Conservation (phyloP, 2,329 filamentous ascomycete species). For the Orbilia blumenaviensis region DNA sequence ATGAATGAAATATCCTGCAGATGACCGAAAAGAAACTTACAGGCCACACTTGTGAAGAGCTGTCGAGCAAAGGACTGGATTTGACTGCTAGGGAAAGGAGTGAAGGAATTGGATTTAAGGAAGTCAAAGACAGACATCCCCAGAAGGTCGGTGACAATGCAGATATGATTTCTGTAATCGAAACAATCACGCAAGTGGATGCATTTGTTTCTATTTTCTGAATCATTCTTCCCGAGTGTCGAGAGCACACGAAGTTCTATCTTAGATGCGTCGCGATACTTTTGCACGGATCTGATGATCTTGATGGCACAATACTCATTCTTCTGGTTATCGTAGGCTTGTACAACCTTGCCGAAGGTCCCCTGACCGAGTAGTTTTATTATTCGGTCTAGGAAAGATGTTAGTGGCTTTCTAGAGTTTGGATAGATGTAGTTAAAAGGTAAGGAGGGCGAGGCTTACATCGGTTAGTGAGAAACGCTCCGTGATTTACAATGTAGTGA, state of each 20-base stretch:
- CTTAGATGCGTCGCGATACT: slow-evolving; percentile 93
- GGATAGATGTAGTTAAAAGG: neutral
- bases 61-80: slow-evolving; percentile 97
- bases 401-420: slow-evolving; percentile 5
- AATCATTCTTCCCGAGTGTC: slow-evolving; percentile 89
- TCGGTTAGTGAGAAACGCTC: slow-evolving; percentile 84
- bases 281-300: slow-evolving; percentile 97
- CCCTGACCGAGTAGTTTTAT: slow-evolving; percentile 90
- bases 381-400: slow-evolving; percentile 75
- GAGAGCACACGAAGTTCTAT: slow-evolving; percentile 94
- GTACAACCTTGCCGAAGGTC: slow-evolving; percentile 97
- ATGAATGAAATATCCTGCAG: neutral
- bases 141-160: slow-evolving; percentile 78
- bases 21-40: slow-evolving; percentile 68
- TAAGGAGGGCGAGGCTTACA: slow-evolving; percentile 73
- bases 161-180: slow-evolving; percentile 96
- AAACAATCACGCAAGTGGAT: slow-evolving; percentile 97
- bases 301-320: slow-evolving; percentile 91
- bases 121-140: slow-evolving; percentile 99
- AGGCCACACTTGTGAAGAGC: slow-evolving; percentile 96
- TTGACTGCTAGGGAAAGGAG: slow-evolving; percentile 97
- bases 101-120: slow-evolving; percentile 91
- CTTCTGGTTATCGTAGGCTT: slow-evolving; percentile 81
- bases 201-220: slow-evolving; percentile 90
- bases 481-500: slow-evolving; percentile 91